Percentiles rank a stretch among this genome's conserved stretches.
These are phyloP conservation scores for Pyrenula massariospora DNA, from an alignment of 495 filamentous ascomycete species.

Conservation along the genomic window DNA sequence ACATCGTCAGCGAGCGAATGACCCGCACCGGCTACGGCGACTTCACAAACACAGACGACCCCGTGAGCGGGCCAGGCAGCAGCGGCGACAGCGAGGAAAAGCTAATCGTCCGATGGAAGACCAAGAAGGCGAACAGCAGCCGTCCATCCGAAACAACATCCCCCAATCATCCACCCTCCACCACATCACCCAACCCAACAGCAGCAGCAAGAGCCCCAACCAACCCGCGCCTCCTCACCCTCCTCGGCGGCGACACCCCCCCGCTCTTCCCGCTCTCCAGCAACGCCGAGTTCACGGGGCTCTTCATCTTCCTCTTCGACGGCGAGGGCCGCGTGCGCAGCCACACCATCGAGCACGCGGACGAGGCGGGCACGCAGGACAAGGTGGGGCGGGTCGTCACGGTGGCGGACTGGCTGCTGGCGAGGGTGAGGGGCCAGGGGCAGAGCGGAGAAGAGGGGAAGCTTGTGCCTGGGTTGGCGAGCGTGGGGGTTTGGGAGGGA, in stretches of 20 bases:
- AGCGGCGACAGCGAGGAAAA: conserved; percentile 51
- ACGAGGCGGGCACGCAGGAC: conserved; percentile 65
- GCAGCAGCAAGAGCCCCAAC: conserved; percentile 11
- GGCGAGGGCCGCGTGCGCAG: conserved; percentile 68
- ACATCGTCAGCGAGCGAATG: conserved; percentile 81
- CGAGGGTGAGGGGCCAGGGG: conserved; percentile 37
- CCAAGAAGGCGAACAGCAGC: conserved; percentile 22
- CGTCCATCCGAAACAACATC: conserved; percentile 16
- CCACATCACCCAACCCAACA: conserved; percentile 10
- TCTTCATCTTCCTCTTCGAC: conserved; percentile 96
- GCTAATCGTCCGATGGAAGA: conserved; percentile 79
- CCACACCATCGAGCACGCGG: conserved; percentile 89
- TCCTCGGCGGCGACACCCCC: conserved; percentile 43
- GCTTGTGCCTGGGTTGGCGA: conserved; percentile 18
- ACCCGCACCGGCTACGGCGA: conserved; percentile 37
- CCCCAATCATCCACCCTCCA: conserved; percentile 7
- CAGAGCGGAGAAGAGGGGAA: conserved; percentile 30
- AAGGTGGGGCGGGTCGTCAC: conserved; percentile 63
- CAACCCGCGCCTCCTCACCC: conserved; percentile 27
- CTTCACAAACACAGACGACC: conserved; percentile 10
- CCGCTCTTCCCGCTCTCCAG: conserved; percentile 64
- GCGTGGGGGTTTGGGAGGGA: neutral
- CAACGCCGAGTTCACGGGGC: conserved; percentile 42
- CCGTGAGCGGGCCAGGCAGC: neutral
- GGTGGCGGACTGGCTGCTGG: conserved; percentile 81